Percentiles rank a stretch among this genome's conserved stretches.
These are phyloP conservation scores for Acanthamoeba royreba DNA, from an alignment of 208 protist genomes.

Conservation along the genomic window DNA sequence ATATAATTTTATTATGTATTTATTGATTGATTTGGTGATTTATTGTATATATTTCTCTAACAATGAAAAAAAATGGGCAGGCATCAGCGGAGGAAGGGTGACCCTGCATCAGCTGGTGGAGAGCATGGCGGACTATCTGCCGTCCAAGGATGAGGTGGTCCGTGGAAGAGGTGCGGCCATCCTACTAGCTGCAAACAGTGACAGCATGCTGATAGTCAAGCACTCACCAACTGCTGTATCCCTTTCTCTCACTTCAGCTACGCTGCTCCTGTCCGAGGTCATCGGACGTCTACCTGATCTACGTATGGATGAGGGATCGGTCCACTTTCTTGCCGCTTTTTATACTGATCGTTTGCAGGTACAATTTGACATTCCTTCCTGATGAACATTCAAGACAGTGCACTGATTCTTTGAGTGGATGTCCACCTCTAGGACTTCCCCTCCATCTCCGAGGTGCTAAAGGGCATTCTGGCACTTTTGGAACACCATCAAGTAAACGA, in stretches of 20 bases:
- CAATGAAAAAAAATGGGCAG: not conserved
- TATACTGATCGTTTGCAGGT: conserved; percentile 2
- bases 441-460: not conserved
- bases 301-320: not conserved
- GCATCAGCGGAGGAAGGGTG: not conserved
- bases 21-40: too few species aligned
- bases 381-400: not conserved
- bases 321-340: conserved; percentile 19
- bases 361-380: not conserved
- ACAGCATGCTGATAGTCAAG: not conserved
- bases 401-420: not conserved
- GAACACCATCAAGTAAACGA: not conserved
- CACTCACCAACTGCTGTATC: not conserved
- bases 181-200: not conserved
- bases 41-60: not conserved
- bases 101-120: conserved; percentile 34
- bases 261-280: conserved; percentile 14
- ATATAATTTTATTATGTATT: too few species aligned
- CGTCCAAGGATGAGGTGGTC: conserved; percentile 3
- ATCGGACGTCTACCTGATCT: not conserved
- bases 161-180: not conserved
- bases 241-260: not conserved
- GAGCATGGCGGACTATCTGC: conserved; percentile 3
- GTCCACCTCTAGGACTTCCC: not conserved
- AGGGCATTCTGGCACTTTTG: conserved; percentile 4